These are phyloP conservation scores for Eleusine coracana DNA, from an alignment of 176 grass and related monocot species.

Conservation along the genomic window DNA sequence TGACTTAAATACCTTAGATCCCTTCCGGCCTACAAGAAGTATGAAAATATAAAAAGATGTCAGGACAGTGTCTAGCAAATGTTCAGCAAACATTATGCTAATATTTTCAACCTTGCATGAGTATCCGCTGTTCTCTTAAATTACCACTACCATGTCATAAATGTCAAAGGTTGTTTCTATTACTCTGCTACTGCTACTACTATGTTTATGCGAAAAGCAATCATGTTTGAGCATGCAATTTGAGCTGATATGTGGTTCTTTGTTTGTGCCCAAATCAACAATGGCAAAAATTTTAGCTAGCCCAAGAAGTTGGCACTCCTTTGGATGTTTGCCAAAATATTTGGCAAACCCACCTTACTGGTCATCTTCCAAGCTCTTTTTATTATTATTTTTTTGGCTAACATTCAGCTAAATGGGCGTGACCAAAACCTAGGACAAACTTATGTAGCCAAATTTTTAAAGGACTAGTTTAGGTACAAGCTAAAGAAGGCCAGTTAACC, in stretches of 20 bases:
- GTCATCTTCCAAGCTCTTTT: no score
- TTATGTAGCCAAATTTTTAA: no score
- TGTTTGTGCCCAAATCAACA: no score
- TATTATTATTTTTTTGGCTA: no score
- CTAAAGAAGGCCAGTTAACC: neutral
- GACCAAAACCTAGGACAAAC: no score
- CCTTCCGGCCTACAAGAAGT: slow-evolving; percentile 74
- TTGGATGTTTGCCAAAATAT: no score
- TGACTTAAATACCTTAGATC: slow-evolving; percentile 90
- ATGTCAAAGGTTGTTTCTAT: no score
- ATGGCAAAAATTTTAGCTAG: neutral
- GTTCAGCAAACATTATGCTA: neutral
- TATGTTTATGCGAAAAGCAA: neutral
- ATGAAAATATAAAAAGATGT: slow-evolving; percentile 21
- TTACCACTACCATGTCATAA: neutral
- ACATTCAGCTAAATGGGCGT: no score
- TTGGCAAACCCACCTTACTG: no score
- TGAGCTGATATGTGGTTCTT: no score
- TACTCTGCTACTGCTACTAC: no score
- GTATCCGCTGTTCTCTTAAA: neutral
- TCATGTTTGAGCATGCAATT: neutral
- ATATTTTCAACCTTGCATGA: neutral
- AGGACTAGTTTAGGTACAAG: no score
- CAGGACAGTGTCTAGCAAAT: neutral
- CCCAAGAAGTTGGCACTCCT: neutral